Evolutionary conservation across 1,284 basidiomycete genomes (phyloP).

Genomic region (Leucoagaricus sp.): DNA sequence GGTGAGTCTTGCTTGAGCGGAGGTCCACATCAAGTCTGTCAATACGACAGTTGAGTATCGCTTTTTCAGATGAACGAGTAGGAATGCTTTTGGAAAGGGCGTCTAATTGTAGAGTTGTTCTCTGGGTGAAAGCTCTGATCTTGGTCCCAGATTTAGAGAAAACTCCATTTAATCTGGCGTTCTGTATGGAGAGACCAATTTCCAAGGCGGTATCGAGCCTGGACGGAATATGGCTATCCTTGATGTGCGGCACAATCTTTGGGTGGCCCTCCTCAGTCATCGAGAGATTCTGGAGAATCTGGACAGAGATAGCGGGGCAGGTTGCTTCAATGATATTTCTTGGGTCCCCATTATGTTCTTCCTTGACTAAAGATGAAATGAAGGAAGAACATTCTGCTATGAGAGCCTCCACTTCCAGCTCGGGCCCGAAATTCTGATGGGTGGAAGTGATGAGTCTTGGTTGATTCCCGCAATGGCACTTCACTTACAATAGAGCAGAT

Average conservation of each 20-base stretch:
- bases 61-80: conserved; percentile 20
- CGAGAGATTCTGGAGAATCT: conserved; percentile 39
- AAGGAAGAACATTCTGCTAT: conserved; percentile 39
- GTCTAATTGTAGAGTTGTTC: conserved; percentile 24
- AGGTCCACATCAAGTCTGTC: conserved; percentile 25
- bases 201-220: conserved; percentile 33
- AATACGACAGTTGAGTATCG: conserved; percentile 27
- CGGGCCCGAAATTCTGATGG: conserved; percentile 34
- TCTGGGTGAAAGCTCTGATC: conserved; percentile 22
- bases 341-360: conserved; percentile 14
- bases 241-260: conserved; percentile 19
- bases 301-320: conserved; percentile 33
- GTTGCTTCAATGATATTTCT: conserved; percentile 35
- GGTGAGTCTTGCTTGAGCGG: conserved; percentile 23
- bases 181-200: conserved; percentile 24
- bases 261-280: conserved; percentile 29
- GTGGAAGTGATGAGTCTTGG: conserved; percentile 5
- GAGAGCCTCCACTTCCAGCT: conserved; percentile 49
- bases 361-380: conserved; percentile 25
- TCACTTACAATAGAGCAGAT: conserved; percentile 40
- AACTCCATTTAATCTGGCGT: conserved; percentile 23
- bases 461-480: not conserved
- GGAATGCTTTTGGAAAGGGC: conserved; percentile 31
- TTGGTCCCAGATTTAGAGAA: conserved; percentile 16
- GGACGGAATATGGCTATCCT: conserved; percentile 22